Base-by-base conservation (phyloP, 495 filamentous ascomycete species). In the Penicillium chermesinum region DNA sequence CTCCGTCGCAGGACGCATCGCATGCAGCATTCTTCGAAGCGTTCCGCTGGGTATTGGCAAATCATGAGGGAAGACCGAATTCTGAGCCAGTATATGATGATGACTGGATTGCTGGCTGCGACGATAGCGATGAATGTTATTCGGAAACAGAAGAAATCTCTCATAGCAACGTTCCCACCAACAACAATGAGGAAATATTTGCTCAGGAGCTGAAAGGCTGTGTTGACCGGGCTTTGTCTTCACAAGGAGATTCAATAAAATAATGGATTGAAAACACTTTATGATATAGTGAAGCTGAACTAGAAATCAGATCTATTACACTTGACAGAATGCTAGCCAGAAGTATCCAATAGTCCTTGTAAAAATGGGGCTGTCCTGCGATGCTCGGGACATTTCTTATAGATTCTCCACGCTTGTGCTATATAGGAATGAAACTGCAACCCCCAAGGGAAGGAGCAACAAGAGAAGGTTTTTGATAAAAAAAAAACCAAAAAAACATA, bases 51-150 rank as follows among this genome's bases (percentile, higher is more conserved):
- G 38, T 42, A 14, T 20, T 49, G 15, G 46, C 38, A 12, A 42
- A 42, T 10, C 38, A 35, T 18, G 38, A 42, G 35, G 46, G 38
- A 42, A 49, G 19, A 38, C 46, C 46, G 15, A 19, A 9, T 15
- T 30, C 38, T 41, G 38, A 49, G 39, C 25, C 38, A 36, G 17
- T 42, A 42, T 49, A 49, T 44, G 18, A 39, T 39, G 7, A 50
- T 18, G 40, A 30, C 13, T 50, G 33, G 48, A 30, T 50, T 35
- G 38, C n/a, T 3, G 38, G 46, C 13, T 48, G 46, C 25, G 46
- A 48, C 30, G 5, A 25, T 38, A 48, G 25, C 41, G n/a, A 36
- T 48, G 10, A 16, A 39, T 33, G 14, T 30, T 22, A 2, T 42
- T 22, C 17, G 20, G 17, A 19, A 21, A 12, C 38, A 17, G 20